These are phyloP conservation scores for Boechera divaricarpa DNA, from an alignment of 345 rosid species.

Conservation along the genomic window DNA sequence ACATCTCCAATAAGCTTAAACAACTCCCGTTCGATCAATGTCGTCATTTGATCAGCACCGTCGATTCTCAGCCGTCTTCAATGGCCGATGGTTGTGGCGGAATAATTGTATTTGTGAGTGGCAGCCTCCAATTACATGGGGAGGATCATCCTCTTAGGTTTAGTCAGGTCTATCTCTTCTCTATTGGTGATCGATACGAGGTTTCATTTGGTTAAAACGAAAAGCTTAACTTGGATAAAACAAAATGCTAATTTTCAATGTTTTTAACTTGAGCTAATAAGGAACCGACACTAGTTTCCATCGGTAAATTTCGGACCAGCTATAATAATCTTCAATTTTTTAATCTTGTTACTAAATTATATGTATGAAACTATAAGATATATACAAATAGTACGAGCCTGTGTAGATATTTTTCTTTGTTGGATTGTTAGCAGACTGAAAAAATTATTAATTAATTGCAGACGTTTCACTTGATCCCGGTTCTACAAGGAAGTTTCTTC, in stretches of 20 bases:
- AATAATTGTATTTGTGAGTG: slow-evolving; percentile 78
- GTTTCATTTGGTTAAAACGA: slow-evolving; percentile 10
- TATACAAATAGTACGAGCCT: background rate
- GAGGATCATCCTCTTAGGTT: slow-evolving; percentile 75
- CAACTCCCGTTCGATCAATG: slow-evolving; percentile 75
- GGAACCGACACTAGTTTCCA: background rate
- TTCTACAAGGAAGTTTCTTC: slow-evolving; percentile 60
- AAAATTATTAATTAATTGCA: slow-evolving; percentile 37
- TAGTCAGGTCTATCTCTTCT: slow-evolving; percentile 66
- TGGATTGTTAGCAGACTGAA: background rate
- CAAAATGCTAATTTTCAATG: background rate
- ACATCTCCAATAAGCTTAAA: slow-evolving; percentile 66
- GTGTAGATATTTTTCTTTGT: background rate
- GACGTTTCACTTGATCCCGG: slow-evolving; percentile 80
- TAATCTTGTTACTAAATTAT: background rate
- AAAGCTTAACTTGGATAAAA: background rate
- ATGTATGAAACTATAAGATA: background rate
- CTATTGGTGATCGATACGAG: background rate
- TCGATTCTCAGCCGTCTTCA: slow-evolving; percentile 77
- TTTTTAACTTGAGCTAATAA: background rate
- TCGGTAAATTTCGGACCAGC: background rate
- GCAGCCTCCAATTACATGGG: slow-evolving; percentile 69
- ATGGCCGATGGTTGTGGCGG: slow-evolving; percentile 57
- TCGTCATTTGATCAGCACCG: slow-evolving; percentile 67
- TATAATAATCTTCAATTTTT: background rate